Percentiles rank a stretch among this genome's conserved stretches.
These are phyloP conservation scores for Asclepias syriaca DNA, from an alignment of 257 asterid species.

Conservation along the genomic window DNA sequence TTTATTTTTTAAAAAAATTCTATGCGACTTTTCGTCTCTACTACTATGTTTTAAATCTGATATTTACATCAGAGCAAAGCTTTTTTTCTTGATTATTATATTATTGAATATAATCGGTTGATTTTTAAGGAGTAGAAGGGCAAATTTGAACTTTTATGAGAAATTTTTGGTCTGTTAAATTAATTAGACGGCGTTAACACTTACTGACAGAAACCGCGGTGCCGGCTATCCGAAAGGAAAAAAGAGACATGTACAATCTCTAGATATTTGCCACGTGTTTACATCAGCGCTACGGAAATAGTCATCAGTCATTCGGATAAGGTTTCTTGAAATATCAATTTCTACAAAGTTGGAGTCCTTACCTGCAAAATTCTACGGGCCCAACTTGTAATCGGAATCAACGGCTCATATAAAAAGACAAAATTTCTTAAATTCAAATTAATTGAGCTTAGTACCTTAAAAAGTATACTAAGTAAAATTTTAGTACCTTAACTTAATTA, in stretches of 20 bases:
- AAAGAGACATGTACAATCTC: background rate
- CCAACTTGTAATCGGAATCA: background rate
- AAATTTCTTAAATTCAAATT: background rate
- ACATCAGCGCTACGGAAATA: background rate
- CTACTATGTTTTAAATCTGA: no score
- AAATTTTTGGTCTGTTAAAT: background rate
- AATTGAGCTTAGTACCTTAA: no score
- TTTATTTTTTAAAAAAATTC: no score
- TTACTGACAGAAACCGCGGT: conserved; percentile 13
- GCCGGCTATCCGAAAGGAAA: conserved; percentile 20
- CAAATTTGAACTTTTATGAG: conserved; percentile 21
- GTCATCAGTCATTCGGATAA: conserved; percentile 29
- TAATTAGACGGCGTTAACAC: conserved; percentile 18
- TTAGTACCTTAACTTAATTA: no score
- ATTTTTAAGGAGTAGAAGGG: conserved; percentile 11
- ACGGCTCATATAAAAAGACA: background rate
- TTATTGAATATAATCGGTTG: no score
- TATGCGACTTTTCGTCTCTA: no score
- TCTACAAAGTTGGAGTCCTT: conserved; percentile 18
- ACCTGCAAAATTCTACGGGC: background rate
- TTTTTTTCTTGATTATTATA: no score
- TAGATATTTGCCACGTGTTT: conserved; percentile 40
- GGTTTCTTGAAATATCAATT: conserved; percentile 23
- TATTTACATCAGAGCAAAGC: no score
- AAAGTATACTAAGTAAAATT: no score